Evolutionary conservation across 164 flowering plant genomes (phyloP).

Genomic region (Echeveria elegans): DNA sequence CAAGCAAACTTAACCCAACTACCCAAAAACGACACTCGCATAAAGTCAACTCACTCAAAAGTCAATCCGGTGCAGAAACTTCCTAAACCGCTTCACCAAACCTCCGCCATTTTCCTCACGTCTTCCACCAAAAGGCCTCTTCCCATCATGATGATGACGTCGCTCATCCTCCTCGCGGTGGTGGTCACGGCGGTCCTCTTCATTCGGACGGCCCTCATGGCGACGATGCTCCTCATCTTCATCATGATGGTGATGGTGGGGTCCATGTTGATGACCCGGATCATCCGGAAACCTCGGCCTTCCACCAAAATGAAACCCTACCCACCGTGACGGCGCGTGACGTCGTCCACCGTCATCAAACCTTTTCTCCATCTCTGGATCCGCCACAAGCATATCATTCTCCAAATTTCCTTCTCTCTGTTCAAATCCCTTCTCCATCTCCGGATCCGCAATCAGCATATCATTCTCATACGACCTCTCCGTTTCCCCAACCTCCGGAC

Average conservation of each 20-base stretch:
- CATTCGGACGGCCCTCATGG: conserved; percentile 7
- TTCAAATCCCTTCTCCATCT: not conserved
- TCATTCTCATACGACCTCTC: conserved; percentile 31
- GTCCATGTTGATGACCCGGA: not conserved
- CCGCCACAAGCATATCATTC: not conserved
- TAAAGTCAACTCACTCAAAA: conserved; percentile 11
- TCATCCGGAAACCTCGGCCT: conserved; percentile 1
- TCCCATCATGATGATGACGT: not conserved
- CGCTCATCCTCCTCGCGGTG: conserved; percentile 7
- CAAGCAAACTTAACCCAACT: no score
- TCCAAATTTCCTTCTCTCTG: conserved; percentile 1
- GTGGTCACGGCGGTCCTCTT: conserved; percentile 7
- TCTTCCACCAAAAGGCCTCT: not conserved
- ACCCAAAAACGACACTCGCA: not conserved
- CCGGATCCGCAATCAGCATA: conserved; percentile 19
- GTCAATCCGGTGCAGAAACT: conserved; percentile 23
- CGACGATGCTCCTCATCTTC: conserved; percentile 7
- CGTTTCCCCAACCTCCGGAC: conserved; percentile 2
- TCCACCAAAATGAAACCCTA: not conserved
- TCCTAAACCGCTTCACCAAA: conserved; percentile 22
- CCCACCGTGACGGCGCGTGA: not conserved
- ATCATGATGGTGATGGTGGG: not conserved
- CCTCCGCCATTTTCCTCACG: conserved; percentile 21
- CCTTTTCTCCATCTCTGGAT: not conserved
- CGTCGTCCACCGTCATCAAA: not conserved